Evolutionary conservation across 306 rosid genomes (phyloP).

Genomic region (Ormosia semicastrata): DNA sequence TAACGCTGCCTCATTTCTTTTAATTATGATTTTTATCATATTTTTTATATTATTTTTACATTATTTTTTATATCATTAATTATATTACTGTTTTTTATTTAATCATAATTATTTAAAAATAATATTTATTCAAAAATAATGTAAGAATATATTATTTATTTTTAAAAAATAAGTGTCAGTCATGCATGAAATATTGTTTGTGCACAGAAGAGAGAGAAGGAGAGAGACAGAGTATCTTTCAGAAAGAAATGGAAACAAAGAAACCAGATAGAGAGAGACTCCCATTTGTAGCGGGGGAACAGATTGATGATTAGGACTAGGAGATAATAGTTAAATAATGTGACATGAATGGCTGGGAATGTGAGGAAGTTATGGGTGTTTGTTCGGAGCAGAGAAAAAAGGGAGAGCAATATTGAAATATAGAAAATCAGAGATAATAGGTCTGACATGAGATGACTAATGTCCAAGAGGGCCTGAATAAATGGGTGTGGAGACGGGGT

Average conservation of each 20-base stretch:
- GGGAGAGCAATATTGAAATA: not conserved
- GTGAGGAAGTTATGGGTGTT: constrained; percentile 68
- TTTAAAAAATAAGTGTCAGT: constrained; percentile 21
- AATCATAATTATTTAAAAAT: too few relatives aligned
- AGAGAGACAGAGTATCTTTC: constrained; percentile 8
- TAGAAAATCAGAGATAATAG: not conserved
- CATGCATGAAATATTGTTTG: constrained; percentile 49
- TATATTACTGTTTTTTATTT: too few relatives aligned
- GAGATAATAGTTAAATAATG: constrained; percentile 37
- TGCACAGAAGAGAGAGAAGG: not conserved
- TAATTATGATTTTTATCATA: too few relatives aligned
- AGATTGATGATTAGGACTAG: constrained; percentile 58
- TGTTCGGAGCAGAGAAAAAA: constrained; percentile 13
- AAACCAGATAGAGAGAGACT: not conserved
- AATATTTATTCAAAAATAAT: too few relatives aligned
- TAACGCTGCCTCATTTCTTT: too few relatives aligned
- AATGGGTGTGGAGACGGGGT: constrained; percentile 54
- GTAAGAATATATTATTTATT: too few relatives aligned
- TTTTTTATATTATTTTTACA: too few relatives aligned
- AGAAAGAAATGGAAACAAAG: constrained; percentile 5
- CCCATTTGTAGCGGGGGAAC: constrained; percentile 81
- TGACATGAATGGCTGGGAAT: constrained; percentile 45
- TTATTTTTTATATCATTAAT: too few relatives aligned
- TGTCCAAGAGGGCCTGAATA: constrained; percentile 51
- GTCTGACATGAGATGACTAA: constrained; percentile 54